Conservation (phyloP, 805 yeast species). For the Hanseniaspora nectarophila region DNA sequence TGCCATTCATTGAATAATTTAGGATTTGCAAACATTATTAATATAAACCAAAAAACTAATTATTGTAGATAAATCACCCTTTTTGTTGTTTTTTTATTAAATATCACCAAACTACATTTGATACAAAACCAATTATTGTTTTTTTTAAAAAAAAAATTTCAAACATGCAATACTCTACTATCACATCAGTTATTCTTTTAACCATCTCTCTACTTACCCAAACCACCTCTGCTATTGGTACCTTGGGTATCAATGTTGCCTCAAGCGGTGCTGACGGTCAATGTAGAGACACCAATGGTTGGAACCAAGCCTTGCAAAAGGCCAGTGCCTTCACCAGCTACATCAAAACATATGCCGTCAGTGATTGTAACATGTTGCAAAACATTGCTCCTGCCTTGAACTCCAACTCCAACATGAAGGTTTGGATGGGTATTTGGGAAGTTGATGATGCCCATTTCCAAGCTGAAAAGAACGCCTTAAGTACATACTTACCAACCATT, state of each 20-base stretch:
- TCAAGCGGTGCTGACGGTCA: conserved; percentile 60
- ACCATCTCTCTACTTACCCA: conserved; percentile 28
- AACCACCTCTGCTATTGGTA: conserved; percentile 42
- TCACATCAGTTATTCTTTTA: conserved; percentile 31
- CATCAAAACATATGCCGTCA: conserved; percentile 79
- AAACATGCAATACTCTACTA: conserved; percentile 18
- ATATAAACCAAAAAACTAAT: too few relatives aligned
- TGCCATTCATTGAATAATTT: too few relatives aligned
- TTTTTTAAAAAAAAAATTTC: too few relatives aligned
- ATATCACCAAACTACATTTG: too few relatives aligned
- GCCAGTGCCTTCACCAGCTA: conserved; percentile 49
- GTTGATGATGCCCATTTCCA: conserved; percentile 66
- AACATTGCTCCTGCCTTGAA: conserved; percentile 79
- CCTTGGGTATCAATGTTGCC: conserved; percentile 78
- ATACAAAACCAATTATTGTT: too few relatives aligned
- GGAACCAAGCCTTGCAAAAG: conserved; percentile 50
- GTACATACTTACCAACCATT: conserved; percentile 56
- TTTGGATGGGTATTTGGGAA: conserved; percentile 84
- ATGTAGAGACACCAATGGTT: conserved; percentile 67
- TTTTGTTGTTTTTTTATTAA: too few relatives aligned
- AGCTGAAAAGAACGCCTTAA: conserved; percentile 63
- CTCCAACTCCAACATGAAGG: conserved; percentile 57
- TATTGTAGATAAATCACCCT: too few relatives aligned
- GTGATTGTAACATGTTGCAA: conserved; percentile 86
- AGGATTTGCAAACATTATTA: too few relatives aligned